phyloP scores from a whole-genome alignment of 768 basidiomycete species.

The Psilocybe tampanensis region DNA sequence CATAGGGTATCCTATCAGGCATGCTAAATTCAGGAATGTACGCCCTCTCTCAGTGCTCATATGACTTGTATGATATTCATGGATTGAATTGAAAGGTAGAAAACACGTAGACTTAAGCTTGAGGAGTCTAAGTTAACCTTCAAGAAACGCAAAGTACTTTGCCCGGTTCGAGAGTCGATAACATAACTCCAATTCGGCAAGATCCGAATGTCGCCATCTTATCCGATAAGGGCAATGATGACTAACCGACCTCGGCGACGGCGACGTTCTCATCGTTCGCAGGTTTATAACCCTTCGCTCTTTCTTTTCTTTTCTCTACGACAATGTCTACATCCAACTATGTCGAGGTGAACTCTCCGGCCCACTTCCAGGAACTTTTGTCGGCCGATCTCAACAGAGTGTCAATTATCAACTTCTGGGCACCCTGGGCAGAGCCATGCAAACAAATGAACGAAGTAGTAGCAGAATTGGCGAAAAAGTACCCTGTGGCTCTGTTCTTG shows the following conservation, averaged over 20 bases:
- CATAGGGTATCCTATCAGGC: no score
- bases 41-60: no score
- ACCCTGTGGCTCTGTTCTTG: conserved; percentile 70
- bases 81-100: no score
- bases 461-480: conserved; percentile 70
- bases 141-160: not conserved
- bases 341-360: conserved; percentile 55
- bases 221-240: conserved; percentile 23
- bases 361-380: conserved; percentile 75
- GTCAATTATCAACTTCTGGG: conserved; percentile 94
- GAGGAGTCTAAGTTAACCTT: no score
- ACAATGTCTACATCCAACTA: conserved; percentile 33
- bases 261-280: conserved; percentile 11
- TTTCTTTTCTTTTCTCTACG: not conserved
- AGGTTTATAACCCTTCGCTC: not conserved
- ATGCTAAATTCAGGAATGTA: no score
- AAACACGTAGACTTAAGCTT: no score
- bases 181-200: conserved; percentile 13
- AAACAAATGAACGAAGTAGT: conserved; percentile 85
- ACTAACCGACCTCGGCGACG: conserved; percentile 20
- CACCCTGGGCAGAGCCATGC: conserved; percentile 91
- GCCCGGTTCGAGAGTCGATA: not conserved
- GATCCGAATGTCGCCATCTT: conserved; percentile 33
- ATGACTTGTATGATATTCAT: no score
- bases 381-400: conserved; percentile 76